Percentiles rank a stretch among this genome's conserved stretches.
These are phyloP conservation scores for Carpinus fangiana DNA, from an alignment of 306 rosid genomes.

Conservation along the genomic window DNA sequence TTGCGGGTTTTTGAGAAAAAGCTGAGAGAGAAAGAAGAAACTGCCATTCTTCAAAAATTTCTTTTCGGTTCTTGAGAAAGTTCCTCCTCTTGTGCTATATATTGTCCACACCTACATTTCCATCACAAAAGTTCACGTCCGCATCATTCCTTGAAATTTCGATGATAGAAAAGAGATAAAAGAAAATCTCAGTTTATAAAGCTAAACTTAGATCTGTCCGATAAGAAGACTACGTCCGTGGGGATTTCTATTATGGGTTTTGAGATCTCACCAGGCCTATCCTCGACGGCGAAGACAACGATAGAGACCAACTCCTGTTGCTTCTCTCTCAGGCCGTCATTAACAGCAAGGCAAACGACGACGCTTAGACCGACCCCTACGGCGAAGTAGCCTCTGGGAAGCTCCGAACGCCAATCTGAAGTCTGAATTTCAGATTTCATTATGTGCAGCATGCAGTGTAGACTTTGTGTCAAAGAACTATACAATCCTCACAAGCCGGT, in stretches of 20 bases:
- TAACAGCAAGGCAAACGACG: constrained; percentile 63
- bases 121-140: constrained; percentile 1
- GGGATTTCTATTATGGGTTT: not conserved
- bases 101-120: constrained; percentile 35
- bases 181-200: too few species aligned
- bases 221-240: too few species aligned
- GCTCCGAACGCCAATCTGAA: constrained; percentile 32
- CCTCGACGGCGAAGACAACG: constrained; percentile 63
- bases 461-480: constrained; percentile 73
- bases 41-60: constrained; percentile 31
- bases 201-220: too few species aligned
- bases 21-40: constrained; percentile 19
- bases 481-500: constrained; percentile 78
- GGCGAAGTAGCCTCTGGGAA: constrained; percentile 7
- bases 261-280: constrained; percentile 53
- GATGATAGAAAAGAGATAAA: too few species aligned
- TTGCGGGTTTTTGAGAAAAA: constrained; percentile 29
- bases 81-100: constrained; percentile 38
- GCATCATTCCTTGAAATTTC: too few species aligned
- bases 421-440: not conserved
- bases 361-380: constrained; percentile 21
- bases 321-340: constrained; percentile 63
- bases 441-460: constrained; percentile 53
- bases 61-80: not conserved
- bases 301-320: constrained; percentile 40